Percentiles rank a stretch among this genome's conserved stretches.
Evolutionary conservation across 2,329 filamentous ascomycete species (phyloP).

Genomic region (Hymenoscyphus scutula): DNA sequence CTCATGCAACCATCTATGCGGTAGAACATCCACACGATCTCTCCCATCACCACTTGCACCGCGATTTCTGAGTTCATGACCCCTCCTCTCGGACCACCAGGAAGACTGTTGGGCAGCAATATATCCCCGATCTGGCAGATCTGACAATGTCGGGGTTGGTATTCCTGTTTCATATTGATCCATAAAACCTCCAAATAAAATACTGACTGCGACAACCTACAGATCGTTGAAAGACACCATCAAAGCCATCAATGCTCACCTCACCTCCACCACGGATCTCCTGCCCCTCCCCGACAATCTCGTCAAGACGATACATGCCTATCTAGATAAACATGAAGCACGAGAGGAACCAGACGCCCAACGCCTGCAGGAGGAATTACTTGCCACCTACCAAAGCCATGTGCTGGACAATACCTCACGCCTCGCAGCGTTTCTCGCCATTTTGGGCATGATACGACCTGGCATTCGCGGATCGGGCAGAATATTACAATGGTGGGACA

Average conservation of each 20-base stretch:
- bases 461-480: constrained; percentile 61
- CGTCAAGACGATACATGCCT: constrained; percentile 59
- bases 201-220: constrained; percentile 1
- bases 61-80: neutral
- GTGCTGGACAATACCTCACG: constrained; percentile 56
- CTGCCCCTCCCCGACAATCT: constrained; percentile 68
- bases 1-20: neutral
- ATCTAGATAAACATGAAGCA: constrained; percentile 64
- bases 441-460: constrained; percentile 63
- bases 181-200: neutral
- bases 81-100: neutral
- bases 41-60: neutral
- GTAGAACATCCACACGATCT: neutral
- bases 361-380: constrained; percentile 70
- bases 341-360: constrained; percentile 68
- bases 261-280: constrained; percentile 42
- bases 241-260: constrained; percentile 54
- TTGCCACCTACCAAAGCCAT: constrained; percentile 62
- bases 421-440: constrained; percentile 65
- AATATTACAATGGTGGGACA: constrained; percentile 70
- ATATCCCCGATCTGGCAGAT: neutral
- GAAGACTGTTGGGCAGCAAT: neutral
- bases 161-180: neutral
- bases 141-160: neutral
- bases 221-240: constrained; percentile 54